phyloP scores from a whole-genome alignment of 2,329 filamentous ascomycete genomes.

The Macrophomina tecta region DNA sequence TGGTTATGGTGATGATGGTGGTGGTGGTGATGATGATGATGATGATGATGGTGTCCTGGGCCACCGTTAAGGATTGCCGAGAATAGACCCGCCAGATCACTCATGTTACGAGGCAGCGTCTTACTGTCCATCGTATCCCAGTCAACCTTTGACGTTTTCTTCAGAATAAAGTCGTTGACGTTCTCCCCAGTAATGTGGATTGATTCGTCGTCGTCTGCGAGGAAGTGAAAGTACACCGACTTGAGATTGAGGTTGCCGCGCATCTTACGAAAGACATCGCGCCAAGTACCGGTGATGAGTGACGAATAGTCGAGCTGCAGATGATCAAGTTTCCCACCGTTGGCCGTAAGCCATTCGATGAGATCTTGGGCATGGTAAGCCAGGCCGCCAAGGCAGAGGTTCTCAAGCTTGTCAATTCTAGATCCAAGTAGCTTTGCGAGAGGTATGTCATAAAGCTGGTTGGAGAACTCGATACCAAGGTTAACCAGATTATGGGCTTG shows the following conservation, averaged over 20 bases:
- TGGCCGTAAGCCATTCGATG: slow-evolving; percentile 3
- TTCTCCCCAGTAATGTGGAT: slow-evolving; percentile 19
- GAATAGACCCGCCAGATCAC: slow-evolving; percentile 12
- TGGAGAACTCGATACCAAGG: slow-evolving; percentile 8
- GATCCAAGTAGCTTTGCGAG: slow-evolving; percentile 10
- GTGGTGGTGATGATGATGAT: background rate
- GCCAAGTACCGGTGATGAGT: slow-evolving; percentile 13
- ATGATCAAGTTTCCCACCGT: slow-evolving; percentile 5
- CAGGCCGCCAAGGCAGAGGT: slow-evolving; percentile 3
- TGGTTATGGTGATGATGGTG: background rate
- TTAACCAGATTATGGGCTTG: background rate
- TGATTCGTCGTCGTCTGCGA: slow-evolving; percentile 12
- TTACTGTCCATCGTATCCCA: slow-evolving; percentile 23
- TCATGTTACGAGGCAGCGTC: slow-evolving; percentile 4
- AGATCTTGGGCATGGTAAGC: slow-evolving; percentile 15
- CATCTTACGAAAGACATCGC: slow-evolving; percentile 15
- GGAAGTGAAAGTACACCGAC: slow-evolving; percentile 17
- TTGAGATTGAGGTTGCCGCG: slow-evolving; percentile 8
- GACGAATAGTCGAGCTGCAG: slow-evolving; percentile 15
- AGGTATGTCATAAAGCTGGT: background rate
- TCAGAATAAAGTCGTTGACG: slow-evolving; percentile 17
- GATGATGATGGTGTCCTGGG: background rate
- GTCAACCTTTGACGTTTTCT: slow-evolving; percentile 9
- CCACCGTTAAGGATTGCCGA: slow-evolving; percentile 6
- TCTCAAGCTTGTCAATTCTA: slow-evolving; percentile 18